Base-by-base conservation (phyloP, 2,329 filamentous ascomycete genomes). In the Cladophialophora psammophila region DNA sequence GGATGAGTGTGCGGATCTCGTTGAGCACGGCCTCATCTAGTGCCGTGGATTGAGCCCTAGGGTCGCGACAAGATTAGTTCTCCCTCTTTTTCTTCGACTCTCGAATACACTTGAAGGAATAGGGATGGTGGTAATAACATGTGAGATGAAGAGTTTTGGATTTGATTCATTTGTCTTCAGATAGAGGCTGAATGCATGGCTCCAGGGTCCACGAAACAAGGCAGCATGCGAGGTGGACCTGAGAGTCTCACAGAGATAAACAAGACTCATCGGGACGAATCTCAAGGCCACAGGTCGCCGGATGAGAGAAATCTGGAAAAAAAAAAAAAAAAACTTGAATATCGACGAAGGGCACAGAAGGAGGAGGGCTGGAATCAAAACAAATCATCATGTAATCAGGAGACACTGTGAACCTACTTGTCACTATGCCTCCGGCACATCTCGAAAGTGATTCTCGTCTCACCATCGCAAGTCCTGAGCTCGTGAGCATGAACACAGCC, bases 401-500 rank as follows among this genome's bases (percentile, higher is more conserved):
- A 34, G 18, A 8, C 15, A 35, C 2, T 9, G 7, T 12, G 50
- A 38, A 67, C 68, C 64, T 36, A 70, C 68, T 13, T 20, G 38
- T 57, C 55, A 13, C n/a, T 35, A 59, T 70, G 68, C 26, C 42
- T 59, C 36, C 64, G 40, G 34, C 68, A 70, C 9, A 66, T 38
- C 60, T 68, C 32, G 32, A 68, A 70, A 8, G 45, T 64, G 26
- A 68, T 53, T 18, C 8, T 56, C 7, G 65, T 68, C 36, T 70
- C 56, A 6, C 68, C 68, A n/a, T 68, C 50, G 36, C 68, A 70
- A 18, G 59, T 63, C 9, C 68, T 60, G 15, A 63, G 35, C 35
- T 70, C 68, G 36, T 68, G 65, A 55, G 65, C 68, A 36, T 65
- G 63, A 5, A 64, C 59, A 31, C 68, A 70, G 5, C 10, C 35